phyloP scores from a whole-genome alignment of 2,329 filamentous ascomycete genomes.

The Camillea tinctor region DNA sequence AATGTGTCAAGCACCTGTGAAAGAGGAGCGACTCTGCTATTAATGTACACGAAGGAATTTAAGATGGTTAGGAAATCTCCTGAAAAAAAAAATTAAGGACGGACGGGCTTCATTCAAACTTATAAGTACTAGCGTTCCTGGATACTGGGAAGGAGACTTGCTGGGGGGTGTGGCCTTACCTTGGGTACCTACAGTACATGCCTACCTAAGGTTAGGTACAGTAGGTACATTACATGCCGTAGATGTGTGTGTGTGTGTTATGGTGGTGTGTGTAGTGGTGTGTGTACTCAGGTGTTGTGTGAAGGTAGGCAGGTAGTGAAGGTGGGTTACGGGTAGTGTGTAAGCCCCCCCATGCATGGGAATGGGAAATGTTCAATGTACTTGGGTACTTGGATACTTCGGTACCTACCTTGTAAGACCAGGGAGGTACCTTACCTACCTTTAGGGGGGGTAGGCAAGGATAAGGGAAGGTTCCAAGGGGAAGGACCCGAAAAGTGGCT shows the following conservation, averaged over 20 bases:
- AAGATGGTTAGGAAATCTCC: conserved; percentile 22
- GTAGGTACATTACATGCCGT: no score
- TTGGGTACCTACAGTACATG: background rate
- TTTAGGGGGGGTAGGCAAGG: background rate
- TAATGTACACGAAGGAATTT: conserved; percentile 26
- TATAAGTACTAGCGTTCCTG: conserved; percentile 25
- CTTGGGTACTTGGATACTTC: conserved; percentile 13
- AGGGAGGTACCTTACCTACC: conserved; percentile 16
- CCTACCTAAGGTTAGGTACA: background rate
- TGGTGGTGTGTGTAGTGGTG: conserved; percentile 5
- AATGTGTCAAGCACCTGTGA: conserved; percentile 8
- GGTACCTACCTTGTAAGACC: no score
- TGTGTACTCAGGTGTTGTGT: conserved; percentile 1
- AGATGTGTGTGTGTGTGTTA: background rate
- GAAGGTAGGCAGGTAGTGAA: conserved; percentile 17
- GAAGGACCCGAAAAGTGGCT: conserved; percentile 22
- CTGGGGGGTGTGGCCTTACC: background rate
- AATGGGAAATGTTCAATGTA: background rate
- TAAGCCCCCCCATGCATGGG: background rate
- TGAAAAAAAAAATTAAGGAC: conserved; percentile 24
- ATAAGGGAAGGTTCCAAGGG: conserved; percentile 15
- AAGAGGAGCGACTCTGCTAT: conserved; percentile 19
- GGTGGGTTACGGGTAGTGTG: conserved; percentile 3
- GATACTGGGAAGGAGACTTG: background rate
- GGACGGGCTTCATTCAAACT: conserved; percentile 33